Base-by-base conservation (phyloP, 202 grass and related monocot genomes). In the Brachypodium distachyon region DNA sequence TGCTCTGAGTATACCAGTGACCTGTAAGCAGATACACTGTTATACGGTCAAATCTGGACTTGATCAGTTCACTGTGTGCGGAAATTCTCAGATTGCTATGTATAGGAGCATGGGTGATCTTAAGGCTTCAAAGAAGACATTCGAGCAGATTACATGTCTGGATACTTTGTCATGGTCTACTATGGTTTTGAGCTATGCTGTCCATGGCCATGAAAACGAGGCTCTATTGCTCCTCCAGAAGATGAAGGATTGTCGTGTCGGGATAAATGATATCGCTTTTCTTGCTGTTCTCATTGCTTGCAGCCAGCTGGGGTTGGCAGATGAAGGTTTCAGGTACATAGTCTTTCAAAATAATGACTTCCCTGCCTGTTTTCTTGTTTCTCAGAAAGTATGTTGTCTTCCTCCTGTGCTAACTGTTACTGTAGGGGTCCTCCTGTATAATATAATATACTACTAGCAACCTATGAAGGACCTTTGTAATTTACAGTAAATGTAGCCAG, bases 211-310 rank as follows among this genome's bases (percentile, higher is more conserved):
- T 74, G 86, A 80, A 59, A 80, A 25, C 31, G 54, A 92, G 70
- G 81, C 86, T 61, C n/a, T 92, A 61, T 27, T 49, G 1, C 89
- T 92, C 43, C 85, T 96, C 28, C 49, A 90, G 68, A 82, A 80
- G 78, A 92, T 90, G 84, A 51, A 78, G 67, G 77, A 89, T 36
- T 79, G 27, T 21, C 60, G 64, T 33, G 44, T 76, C 50, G 39
- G 41, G 32, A 82, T 80, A 18, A 77, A 85, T 82, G 57, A 79
- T 31, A 67, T 4, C 25, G 61, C 83, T 37, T 92, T 90, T 81
- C 77, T 84, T 65, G 85, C 79, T 61, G 57, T 87, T 89, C 90
- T 97, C 76, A 74, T 82, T 89, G 90, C 90, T 89, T 97, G 93
- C 65, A 89, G 80, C 53, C 79, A 67, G 73, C 79, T 64, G 59